Base-by-base conservation (phyloP, 768 basidiomycete genomes). In the Mycena galopus region DNA sequence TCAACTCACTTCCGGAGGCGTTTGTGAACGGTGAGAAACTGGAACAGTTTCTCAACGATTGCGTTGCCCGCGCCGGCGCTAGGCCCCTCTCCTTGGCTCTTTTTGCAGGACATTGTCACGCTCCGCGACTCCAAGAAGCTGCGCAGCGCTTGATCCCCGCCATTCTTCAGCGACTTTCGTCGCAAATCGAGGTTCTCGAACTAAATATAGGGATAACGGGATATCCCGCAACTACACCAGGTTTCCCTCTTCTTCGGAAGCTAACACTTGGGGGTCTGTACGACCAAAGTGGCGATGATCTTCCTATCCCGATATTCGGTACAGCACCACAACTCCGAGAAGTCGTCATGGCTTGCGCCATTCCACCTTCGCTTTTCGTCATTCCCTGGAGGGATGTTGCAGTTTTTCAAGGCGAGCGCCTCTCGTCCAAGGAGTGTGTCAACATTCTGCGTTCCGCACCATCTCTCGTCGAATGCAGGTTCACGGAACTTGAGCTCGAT, bases 321-420 rank as follows among this genome's bases (percentile, higher is more conserved):
- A 19, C 44, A 4, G 67, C 67, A 33, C 59, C 58, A 25, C 67
- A 29, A 16, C 44, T 68, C 17, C 58, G 35, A 7, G 67, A 68
- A 27, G 23, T 61, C 5, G 17, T 0, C 4, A 10, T 68, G 4
- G 19, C 0, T 7, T 6, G 9, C 8, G 4, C n/a, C 2, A 11
- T 47, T 10, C n/a, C 16, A 2, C 44, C 67, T 11, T 27, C 27
- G 3, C 25, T 19, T 35, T 37, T 68, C 17, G 25, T 14, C 17
- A 42, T 60, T 39, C 58, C 58, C 30, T 68, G 58, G 67, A 10
- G 25, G 10, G 14, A 39, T 47, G 9, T 68, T 11, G 37, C 44
- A n/a, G 23, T 51, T 7, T 61, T 68, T 32, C 23, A 7, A 12
- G 50, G 44, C 9, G 50, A 61, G 12, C 0, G 5, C 7, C 23